Conservation (phyloP, 345 rosid genomes). For the Gossypium mustelinum region DNA sequence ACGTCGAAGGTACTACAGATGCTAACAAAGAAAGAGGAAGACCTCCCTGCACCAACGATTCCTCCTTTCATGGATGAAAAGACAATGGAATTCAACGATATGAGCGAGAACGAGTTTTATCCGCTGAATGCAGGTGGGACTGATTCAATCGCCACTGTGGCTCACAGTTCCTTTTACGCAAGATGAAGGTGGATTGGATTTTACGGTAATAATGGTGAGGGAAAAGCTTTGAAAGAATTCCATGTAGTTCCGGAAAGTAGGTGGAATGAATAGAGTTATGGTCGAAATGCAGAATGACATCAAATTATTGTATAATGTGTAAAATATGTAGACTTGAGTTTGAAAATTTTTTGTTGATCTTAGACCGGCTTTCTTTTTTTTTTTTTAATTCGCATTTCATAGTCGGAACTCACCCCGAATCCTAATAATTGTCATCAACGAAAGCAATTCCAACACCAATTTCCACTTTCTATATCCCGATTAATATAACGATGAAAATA, state of each 20-base stretch:
- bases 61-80: slow-evolving; percentile 86
- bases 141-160: slow-evolving; percentile 56
- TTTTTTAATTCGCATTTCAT: no score
- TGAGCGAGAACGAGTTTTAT: slow-evolving; percentile 28
- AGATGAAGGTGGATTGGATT: neutral
- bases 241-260: neutral
- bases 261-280: neutral
- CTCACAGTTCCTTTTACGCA: slow-evolving; percentile 56
- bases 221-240: no score
- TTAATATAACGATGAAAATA: no score
- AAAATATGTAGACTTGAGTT: neutral
- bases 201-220: no score
- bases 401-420: no score
- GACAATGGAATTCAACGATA: slow-evolving; percentile 71
- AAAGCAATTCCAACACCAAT: no score
- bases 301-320: neutral
- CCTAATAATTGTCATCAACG: no score
- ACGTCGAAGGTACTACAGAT: slow-evolving; percentile 73
- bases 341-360: neutral
- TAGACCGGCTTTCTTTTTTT: neutral
- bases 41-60: slow-evolving; percentile 58
- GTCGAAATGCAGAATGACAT: neutral
- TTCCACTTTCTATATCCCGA: no score
- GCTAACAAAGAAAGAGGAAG: slow-evolving; percentile 64
- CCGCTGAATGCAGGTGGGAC: slow-evolving; percentile 42